Percentiles rank a stretch among this genome's conserved stretches.
Evolutionary conservation across 768 basidiomycete genomes (phyloP).

Genomic region (Hericium coralloides): DNA sequence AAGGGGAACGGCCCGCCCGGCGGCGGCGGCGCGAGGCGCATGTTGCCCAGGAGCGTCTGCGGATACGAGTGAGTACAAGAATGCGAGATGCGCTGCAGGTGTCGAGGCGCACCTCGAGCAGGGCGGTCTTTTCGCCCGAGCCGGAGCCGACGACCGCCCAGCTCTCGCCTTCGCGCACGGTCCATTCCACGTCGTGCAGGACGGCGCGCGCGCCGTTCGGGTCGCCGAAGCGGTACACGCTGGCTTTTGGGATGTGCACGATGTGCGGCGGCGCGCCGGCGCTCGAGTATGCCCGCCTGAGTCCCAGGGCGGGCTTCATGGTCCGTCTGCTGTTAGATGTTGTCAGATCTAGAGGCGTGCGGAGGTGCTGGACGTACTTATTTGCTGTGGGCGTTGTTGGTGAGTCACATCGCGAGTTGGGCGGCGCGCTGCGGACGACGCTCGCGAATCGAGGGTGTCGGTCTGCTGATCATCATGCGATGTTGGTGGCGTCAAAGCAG

Average conservation of each 20-base stretch:
- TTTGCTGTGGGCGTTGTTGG: too few species aligned
- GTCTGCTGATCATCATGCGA: too few species aligned
- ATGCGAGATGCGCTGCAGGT: not conserved
- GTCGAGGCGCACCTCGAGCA: constrained; percentile 56
- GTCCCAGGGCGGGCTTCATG: not conserved
- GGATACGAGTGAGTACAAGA: not conserved
- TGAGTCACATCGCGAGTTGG: not conserved
- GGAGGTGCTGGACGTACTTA: not conserved
- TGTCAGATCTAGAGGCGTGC: not conserved
- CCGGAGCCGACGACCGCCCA: constrained; percentile 73
- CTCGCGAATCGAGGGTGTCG: too few species aligned
- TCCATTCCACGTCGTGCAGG: constrained; percentile 49
- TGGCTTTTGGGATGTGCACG: constrained; percentile 32
- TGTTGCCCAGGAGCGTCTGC: constrained; percentile 62
- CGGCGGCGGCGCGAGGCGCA: constrained; percentile 57
- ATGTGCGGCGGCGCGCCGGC: not conserved
- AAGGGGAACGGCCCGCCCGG: constrained; percentile 76
- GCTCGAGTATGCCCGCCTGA: not conserved
- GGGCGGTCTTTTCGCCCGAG: constrained; percentile 47
- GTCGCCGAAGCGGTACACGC: constrained; percentile 54
- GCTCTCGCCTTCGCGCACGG: constrained; percentile 47
- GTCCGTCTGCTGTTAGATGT: not conserved
- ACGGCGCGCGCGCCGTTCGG: constrained; percentile 36
- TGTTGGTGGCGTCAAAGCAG: too few species aligned
- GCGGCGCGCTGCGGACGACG: not conserved